Conservation (phyloP, 2,329 filamentous ascomycete genomes). For the Arthrobotrys iridis region DNA sequence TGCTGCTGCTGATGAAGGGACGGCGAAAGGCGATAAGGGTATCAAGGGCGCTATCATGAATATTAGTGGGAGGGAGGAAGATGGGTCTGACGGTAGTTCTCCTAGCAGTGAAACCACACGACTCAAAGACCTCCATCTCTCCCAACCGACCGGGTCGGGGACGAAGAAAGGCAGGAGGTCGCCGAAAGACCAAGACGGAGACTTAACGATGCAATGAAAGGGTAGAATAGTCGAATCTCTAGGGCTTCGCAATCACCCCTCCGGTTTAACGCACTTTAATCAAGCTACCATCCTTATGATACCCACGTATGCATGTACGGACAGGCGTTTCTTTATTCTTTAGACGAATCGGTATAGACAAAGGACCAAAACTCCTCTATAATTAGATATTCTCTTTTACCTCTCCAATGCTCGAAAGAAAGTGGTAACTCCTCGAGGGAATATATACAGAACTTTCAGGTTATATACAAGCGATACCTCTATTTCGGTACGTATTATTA, state of each 20-base stretch:
- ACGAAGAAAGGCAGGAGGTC: constrained; percentile 34
- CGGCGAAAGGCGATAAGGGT: constrained; percentile 5
- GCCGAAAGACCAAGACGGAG: constrained; percentile 37
- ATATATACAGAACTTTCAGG: neutral
- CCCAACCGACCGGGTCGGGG: constrained; percentile 14
- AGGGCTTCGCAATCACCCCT: neutral
- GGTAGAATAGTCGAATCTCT: neutral
- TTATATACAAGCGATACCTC: constrained; percentile 5
- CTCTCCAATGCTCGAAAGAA: neutral
- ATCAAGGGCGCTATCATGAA: constrained; percentile 5
- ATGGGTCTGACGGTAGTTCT: constrained; percentile 29
- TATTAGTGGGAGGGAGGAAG: constrained; percentile 9
- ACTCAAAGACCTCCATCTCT: constrained; percentile 45
- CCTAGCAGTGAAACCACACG: constrained; percentile 32
- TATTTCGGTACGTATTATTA: neutral
- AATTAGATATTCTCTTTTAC: neutral
- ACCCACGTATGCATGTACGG: constrained; percentile 29
- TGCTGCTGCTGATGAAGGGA: neutral
- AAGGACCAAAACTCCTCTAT: neutral
- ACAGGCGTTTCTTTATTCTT: constrained; percentile 11
- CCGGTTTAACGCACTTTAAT: neutral
- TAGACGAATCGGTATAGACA: constrained; percentile 5
- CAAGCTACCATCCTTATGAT: constrained; percentile 25
- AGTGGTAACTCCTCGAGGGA: neutral
- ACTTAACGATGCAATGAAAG: constrained; percentile 37